phyloP scores from a whole-genome alignment of 2,329 filamentous ascomycete species.

The Periconia macrospinosa region DNA sequence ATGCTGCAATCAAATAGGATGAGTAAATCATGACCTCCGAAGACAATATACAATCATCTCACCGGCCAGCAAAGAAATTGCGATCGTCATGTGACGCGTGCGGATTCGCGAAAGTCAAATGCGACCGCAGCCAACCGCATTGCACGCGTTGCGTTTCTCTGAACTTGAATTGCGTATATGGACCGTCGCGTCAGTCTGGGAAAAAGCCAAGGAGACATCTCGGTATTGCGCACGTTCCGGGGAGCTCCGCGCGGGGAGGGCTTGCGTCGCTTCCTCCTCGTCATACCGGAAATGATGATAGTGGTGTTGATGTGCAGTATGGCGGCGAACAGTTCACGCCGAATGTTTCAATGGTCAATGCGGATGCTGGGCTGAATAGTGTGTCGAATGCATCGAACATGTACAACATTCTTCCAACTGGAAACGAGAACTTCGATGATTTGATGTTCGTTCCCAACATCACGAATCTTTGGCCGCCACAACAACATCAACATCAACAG shows the following conservation, averaged over 20 bases:
- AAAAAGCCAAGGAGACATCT: slow-evolving; percentile 6
- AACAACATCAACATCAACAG: neutral
- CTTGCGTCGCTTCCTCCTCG: neutral
- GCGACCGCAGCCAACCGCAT: slow-evolving; percentile 6
- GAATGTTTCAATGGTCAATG: neutral
- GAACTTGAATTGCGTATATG: slow-evolving; percentile 5
- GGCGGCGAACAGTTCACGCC: neutral
- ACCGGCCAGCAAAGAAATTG: neutral
- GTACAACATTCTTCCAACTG: neutral
- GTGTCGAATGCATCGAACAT: neutral
- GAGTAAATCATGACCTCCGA: neutral
- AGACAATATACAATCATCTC: neutral
- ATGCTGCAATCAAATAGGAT: too few relatives aligned
- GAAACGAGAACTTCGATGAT: neutral
- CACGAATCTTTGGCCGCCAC: neutral
- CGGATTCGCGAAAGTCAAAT: slow-evolving; percentile 7
- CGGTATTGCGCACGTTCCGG: neutral
- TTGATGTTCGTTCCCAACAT: neutral
- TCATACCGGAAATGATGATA: neutral
- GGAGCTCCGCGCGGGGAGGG: neutral
- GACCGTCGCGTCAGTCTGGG: slow-evolving; percentile 5
- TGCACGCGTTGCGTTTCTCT: slow-evolving; percentile 4
- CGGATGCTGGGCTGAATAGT: neutral
- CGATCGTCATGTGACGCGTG: slow-evolving; percentile 10
- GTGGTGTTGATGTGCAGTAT: neutral